Conservation (phyloP, 2,329 filamentous ascomycete species). For the Chaetomium olivaceum region DNA sequence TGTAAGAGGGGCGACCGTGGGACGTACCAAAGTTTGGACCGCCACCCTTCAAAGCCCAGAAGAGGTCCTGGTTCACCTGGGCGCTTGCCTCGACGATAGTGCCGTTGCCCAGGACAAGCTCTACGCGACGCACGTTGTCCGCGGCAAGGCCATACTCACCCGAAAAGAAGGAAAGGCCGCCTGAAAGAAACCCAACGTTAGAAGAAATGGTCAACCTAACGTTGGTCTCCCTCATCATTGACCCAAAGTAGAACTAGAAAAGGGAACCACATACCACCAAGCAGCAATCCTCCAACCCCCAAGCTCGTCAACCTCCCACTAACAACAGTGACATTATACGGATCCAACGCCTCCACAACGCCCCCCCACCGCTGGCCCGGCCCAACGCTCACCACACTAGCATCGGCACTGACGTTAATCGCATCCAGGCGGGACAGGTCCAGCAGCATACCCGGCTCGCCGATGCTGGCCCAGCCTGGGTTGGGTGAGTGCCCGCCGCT, state of each 20-base stretch:
- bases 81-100: neutral
- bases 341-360: neutral
- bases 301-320: neutral
- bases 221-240: no score
- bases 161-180: neutral
- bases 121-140: conserved; percentile 1
- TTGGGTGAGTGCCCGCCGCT: conserved; percentile 12
- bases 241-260: no score
- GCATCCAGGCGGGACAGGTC: neutral
- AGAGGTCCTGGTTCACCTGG: neutral
- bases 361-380: neutral
- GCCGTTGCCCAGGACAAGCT: conserved; percentile 1
- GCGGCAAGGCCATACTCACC: conserved; percentile 10
- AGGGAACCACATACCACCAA: neutral
- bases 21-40: neutral
- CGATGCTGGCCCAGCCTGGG: conserved; percentile 1
- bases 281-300: neutral
- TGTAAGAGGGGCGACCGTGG: no score
- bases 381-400: neutral
- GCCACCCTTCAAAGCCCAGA: neutral
- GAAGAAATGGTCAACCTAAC: neutral
- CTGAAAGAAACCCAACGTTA: neutral
- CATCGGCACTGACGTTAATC: neutral
- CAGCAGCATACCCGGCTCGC: neutral
- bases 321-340: neutral